Evolutionary conservation across 2,329 filamentous ascomycete species (phyloP).

Genomic region (Diaporthe citrichinensis): DNA sequence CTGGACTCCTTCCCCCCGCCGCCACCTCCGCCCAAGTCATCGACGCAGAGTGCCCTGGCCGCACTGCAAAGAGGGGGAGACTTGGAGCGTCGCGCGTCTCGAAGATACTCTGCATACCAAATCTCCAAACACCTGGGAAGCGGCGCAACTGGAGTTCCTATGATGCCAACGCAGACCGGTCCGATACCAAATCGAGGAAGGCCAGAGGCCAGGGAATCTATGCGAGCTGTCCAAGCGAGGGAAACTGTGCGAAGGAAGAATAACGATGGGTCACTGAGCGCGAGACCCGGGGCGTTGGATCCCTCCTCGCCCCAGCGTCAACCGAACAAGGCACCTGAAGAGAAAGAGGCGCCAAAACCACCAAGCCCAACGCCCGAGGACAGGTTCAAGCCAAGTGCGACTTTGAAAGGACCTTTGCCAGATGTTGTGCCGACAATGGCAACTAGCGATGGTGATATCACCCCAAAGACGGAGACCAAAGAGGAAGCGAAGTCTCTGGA

Average conservation of each 20-base stretch:
- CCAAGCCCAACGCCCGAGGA: constrained; percentile 75
- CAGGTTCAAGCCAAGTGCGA: constrained; percentile 71
- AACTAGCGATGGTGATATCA: constrained; percentile 49
- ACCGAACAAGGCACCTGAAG: constrained; percentile 75
- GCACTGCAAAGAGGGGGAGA: constrained; percentile 93
- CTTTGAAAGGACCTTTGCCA: constrained; percentile 69
- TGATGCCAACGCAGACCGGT: constrained; percentile 86
- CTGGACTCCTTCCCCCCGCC: constrained; percentile 79
- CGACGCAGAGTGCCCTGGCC: constrained; percentile 89
- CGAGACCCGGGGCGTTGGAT: constrained; percentile 60
- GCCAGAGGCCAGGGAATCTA: constrained; percentile 83
- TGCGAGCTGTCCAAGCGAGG: constrained; percentile 75
- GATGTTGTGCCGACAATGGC: constrained; percentile 60
- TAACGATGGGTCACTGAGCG: constrained; percentile 56
- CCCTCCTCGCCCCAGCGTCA: constrained; percentile 71
- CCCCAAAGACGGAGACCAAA: constrained; percentile 45
- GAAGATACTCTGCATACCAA: constrained; percentile 95
- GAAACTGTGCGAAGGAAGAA: constrained; percentile 65
- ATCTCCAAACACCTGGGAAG: constrained; percentile 93
- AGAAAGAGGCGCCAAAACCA: constrained; percentile 54
- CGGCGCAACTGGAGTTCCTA: constrained; percentile 85
- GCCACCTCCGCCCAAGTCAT: constrained; percentile 84
- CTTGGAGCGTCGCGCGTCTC: constrained; percentile 90
- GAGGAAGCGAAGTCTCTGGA: constrained; percentile 37
- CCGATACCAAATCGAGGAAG: constrained; percentile 88